These are phyloP conservation scores for Ceraceosorus bombacis DNA, from an alignment of 1,284 basidiomycete genomes.

Conservation along the genomic window DNA sequence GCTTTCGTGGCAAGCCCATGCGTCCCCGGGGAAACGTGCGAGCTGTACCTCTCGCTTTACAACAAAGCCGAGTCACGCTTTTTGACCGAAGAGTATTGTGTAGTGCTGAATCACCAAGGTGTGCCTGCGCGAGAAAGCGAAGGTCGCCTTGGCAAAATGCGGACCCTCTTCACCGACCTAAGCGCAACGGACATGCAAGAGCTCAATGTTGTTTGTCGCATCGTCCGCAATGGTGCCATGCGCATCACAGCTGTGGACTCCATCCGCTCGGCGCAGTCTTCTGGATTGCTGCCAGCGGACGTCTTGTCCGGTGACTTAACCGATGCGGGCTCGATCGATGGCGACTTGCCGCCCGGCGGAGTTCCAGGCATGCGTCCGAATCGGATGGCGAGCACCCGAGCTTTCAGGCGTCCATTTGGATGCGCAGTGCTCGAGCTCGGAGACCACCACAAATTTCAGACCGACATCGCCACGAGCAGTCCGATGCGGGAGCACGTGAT, in stretches of 20 bases:
- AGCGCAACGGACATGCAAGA: conserved; percentile 70
- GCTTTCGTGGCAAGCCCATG: conserved; percentile 86
- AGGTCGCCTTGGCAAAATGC: conserved; percentile 28
- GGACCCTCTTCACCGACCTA: conserved; percentile 71
- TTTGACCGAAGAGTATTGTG: conserved; percentile 88
- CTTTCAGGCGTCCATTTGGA: conserved; percentile 77
- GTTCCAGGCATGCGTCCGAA: conserved; percentile 17
- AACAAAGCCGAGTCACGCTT: conserved; percentile 72
- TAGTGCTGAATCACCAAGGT: conserved; percentile 82
- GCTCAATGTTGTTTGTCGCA: conserved; percentile 58
- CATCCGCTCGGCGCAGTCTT: no score
- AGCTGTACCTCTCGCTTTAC: conserved; percentile 89
- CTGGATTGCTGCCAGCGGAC: neutral
- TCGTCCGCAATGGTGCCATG: conserved; percentile 78
- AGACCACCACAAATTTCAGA: conserved; percentile 57
- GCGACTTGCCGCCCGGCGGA: neutral
- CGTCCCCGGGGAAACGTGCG: conserved; percentile 77
- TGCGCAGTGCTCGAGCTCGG: conserved; percentile 84
- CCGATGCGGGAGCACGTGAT: conserved; percentile 64
- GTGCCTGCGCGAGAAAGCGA: conserved; percentile 63
- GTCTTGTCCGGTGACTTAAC: neutral
- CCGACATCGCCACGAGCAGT: conserved; percentile 51
- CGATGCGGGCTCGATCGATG: no score
- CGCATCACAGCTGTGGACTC: conserved; percentile 58
- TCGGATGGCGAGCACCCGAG: conserved; percentile 34